These are phyloP conservation scores for Arthroderma sp. DNA, from an alignment of 2,329 filamentous ascomycete genomes.

Conservation along the genomic window DNA sequence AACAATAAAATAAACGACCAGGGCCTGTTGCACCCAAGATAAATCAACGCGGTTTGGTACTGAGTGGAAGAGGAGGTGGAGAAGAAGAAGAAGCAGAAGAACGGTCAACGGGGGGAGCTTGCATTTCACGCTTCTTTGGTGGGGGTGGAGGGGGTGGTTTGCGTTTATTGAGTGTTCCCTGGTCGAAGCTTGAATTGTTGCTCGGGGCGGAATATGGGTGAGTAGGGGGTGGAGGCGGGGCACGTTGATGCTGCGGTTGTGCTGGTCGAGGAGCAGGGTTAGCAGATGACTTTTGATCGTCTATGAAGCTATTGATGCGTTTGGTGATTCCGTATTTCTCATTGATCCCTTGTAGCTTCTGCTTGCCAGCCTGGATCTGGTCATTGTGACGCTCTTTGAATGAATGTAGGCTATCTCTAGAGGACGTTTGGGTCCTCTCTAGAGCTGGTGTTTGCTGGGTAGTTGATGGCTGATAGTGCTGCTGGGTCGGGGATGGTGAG, in stretches of 20 bases:
- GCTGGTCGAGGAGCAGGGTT: conserved; percentile 9
- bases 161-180: conserved; percentile 21
- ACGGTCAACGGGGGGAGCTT: conserved; percentile 20
- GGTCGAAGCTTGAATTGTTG: conserved; percentile 18
- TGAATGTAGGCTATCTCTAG: background rate
- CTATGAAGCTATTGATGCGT: conserved; percentile 35
- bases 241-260: conserved; percentile 7
- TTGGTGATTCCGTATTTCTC: conserved; percentile 48
- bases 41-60: conserved; percentile 40
- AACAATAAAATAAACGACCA: too few species aligned
- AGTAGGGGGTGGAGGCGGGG: conserved; percentile 10
- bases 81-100: conserved; percentile 18
- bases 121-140: conserved; percentile 40
- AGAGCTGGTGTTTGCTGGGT: conserved; percentile 39
- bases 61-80: conserved; percentile 44
- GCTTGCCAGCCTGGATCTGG: conserved; percentile 48
- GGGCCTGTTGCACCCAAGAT: too few species aligned
- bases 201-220: conserved; percentile 9
- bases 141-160: conserved; percentile 47
- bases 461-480: conserved; percentile 39
- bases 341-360: conserved; percentile 44
- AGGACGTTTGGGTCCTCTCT: conserved; percentile 25
- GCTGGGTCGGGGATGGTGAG: conserved; percentile 46
- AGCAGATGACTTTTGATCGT: conserved; percentile 25
- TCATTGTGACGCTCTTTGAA: conserved; percentile 59